Evolutionary conservation across 768 basidiomycete species (phyloP).

Genomic region (Tylopilus plumbeoviolaceoides): DNA sequence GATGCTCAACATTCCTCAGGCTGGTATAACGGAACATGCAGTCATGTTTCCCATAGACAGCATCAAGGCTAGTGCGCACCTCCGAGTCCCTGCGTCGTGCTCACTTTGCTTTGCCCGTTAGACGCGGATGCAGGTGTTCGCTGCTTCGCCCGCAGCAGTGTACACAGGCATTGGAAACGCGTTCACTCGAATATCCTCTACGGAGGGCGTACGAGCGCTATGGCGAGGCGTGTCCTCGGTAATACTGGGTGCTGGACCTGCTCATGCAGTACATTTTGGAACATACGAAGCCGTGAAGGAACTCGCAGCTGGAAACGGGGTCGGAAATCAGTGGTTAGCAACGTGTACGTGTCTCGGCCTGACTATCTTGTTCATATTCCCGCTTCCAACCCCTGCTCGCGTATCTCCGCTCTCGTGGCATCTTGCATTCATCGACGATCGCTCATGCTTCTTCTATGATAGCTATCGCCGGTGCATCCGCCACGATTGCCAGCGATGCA

Average conservation of each 20-base stretch:
- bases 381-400: not conserved
- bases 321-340: slow-evolving; percentile 77
- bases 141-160: slow-evolving; percentile 77
- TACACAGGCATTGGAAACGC: slow-evolving; percentile 91
- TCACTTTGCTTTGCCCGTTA: slow-evolving; percentile 28
- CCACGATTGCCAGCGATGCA: slow-evolving; percentile 93
- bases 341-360: slow-evolving; percentile 60
- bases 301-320: slow-evolving; percentile 76
- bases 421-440: not conserved
- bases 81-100: not conserved
- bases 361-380: not conserved
- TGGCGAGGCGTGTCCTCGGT: slow-evolving; percentile 98
- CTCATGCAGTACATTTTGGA: slow-evolving; percentile 97
- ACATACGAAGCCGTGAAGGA: slow-evolving; percentile 95
- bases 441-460: slow-evolving; percentile 14
- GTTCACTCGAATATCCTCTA: slow-evolving; percentile 87
- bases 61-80: slow-evolving; percentile 72
- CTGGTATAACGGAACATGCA: slow-evolving; percentile 97
- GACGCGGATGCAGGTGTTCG: slow-evolving; percentile 99
- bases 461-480: slow-evolving; percentile 92
- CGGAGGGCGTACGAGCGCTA: slow-evolving; percentile 85
- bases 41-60: slow-evolving; percentile 99
- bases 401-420: not conserved
- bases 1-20: slow-evolving; percentile 47
- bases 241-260: slow-evolving; percentile 94